phyloP scores from a whole-genome alignment of 2,329 filamentous ascomycete species.

The Ophiostoma piceae region DNA sequence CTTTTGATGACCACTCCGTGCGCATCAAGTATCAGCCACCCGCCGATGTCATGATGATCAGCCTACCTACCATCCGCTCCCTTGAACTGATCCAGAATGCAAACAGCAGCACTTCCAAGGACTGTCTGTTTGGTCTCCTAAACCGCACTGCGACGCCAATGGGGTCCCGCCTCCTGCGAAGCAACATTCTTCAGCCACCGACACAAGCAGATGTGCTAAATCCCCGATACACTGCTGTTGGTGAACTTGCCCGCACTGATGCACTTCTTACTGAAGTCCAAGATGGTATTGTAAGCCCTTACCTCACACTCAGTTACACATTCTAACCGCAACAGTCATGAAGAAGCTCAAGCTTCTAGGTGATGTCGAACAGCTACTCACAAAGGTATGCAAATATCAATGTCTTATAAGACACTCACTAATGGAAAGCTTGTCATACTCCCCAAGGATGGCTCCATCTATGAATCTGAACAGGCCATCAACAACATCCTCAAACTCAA shows the following conservation, averaged over 20 bases:
- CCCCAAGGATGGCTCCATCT: constrained; percentile 58
- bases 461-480: constrained; percentile 71
- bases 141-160: constrained; percentile 85
- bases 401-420: neutral
- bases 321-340: constrained; percentile 24
- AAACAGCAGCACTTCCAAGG: constrained; percentile 68
- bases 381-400: constrained; percentile 48
- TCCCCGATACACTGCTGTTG: constrained; percentile 73
- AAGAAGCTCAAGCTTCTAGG: constrained; percentile 56
- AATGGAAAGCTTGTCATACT: constrained; percentile 63
- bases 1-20: constrained; percentile 72
- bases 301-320: too few relatives aligned
- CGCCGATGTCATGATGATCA: constrained; percentile 93
- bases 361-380: constrained; percentile 75
- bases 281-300: constrained; percentile 45
- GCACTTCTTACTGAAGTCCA: constrained; percentile 76
- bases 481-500: constrained; percentile 86
- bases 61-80: constrained; percentile 77
- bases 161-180: constrained; percentile 76
- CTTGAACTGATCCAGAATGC: constrained; percentile 88
- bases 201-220: constrained; percentile 62
- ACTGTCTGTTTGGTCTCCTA: constrained; percentile 77
- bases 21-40: constrained; percentile 82
- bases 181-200: constrained; percentile 82
- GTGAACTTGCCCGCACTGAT: constrained; percentile 75